Percentiles rank a stretch among this genome's conserved stretches.
phyloP scores from a whole-genome alignment of 306 rosid species.

The Cucurbita ficifolia region DNA sequence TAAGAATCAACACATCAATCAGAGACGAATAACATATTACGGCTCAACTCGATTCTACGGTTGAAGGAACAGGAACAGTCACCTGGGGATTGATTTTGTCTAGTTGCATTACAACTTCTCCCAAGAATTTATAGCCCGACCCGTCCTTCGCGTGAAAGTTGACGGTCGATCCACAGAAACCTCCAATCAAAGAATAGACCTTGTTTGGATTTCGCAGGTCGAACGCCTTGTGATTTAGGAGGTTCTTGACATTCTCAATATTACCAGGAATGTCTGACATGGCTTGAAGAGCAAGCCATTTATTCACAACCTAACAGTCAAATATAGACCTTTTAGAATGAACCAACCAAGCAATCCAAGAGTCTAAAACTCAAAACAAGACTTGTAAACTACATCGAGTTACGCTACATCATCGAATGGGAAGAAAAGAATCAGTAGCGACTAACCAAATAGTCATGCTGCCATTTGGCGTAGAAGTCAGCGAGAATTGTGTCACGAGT shows the following conservation, averaged over 20 bases:
- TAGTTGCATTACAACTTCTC: constrained; percentile 63
- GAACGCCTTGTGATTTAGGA: constrained; percentile 69
- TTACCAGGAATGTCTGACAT: constrained; percentile 69
- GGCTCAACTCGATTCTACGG: neutral
- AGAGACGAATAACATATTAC: too few species aligned
- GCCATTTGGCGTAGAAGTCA: constrained; percentile 82
- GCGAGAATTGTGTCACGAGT: constrained; percentile 70
- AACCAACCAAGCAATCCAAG: neutral
- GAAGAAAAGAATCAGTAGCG: neutral
- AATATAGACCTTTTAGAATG: neutral
- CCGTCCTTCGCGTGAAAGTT: constrained; percentile 96
- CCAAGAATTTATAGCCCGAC: constrained; percentile 80
- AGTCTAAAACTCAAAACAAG: neutral
- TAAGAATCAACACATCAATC: constrained; percentile 9
- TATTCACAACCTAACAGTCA: constrained; percentile 62
- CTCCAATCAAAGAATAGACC: constrained; percentile 92
- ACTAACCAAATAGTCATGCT: constrained; percentile 71
- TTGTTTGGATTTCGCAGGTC: constrained; percentile 93
- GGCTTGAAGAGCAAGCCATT: constrained; percentile 98
- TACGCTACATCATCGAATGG: neutral
- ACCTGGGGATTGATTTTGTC: constrained; percentile 96
- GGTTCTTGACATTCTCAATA: constrained; percentile 63
- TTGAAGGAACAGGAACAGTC: neutral
- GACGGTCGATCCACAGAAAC: constrained; percentile 74
- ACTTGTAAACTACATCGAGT: neutral